Evolutionary conservation across 768 basidiomycete genomes (phyloP).

Genomic region (Tricholoma saponaceum): DNA sequence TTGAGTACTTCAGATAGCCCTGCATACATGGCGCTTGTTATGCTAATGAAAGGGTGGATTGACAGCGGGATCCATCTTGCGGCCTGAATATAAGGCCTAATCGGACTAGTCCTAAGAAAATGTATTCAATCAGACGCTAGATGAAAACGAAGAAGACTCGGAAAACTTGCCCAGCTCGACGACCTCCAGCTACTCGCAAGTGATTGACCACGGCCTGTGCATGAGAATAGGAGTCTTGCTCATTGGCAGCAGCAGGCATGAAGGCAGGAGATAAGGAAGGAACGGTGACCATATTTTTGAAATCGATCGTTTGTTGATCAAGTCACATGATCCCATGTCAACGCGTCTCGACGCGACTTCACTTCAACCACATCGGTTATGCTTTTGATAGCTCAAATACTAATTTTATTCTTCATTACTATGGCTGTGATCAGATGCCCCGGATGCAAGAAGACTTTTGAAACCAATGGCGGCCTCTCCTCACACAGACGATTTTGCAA

Average conservation of each 20-base stretch:
- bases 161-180: too few relatives aligned
- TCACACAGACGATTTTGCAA: too few relatives aligned
- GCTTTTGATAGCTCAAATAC: slow-evolving; percentile 8
- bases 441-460: too few relatives aligned
- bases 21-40: background rate
- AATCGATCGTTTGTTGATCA: background rate
- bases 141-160: too few relatives aligned
- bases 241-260: background rate
- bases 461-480: too few relatives aligned
- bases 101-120: background rate
- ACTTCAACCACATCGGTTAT: too few relatives aligned
- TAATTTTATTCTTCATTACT: background rate
- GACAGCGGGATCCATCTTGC: too few relatives aligned
- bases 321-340: background rate
- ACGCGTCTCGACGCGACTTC: background rate
- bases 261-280: background rate
- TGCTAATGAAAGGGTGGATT: too few relatives aligned
- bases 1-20: background rate
- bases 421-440: background rate
- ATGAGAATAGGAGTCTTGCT: too few relatives aligned
- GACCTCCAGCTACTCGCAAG: too few relatives aligned
- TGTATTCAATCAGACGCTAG: too few relatives aligned
- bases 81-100: background rate
- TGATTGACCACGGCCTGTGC: too few relatives aligned
- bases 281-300: background rate